phyloP scores from a whole-genome alignment of 2,329 filamentous ascomycete species.

The Onygenales sp. region DNA sequence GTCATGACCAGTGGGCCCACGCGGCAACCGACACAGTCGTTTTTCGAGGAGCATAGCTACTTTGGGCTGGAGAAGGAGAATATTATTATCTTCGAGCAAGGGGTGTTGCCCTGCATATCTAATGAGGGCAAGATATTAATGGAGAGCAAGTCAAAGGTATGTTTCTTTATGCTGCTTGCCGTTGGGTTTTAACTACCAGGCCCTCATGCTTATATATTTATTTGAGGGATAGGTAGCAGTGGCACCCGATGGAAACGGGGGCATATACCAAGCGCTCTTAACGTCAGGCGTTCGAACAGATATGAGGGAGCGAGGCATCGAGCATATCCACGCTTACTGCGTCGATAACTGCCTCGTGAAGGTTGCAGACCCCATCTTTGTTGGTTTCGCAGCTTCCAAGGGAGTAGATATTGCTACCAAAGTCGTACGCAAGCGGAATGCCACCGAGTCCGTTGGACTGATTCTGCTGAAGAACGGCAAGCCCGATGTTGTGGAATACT shows the following conservation, averaged over 20 bases:
- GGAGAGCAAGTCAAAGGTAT: constrained; percentile 72
- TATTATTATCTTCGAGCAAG: constrained; percentile 90
- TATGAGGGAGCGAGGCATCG: constrained; percentile 78
- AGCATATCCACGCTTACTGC: constrained; percentile 96
- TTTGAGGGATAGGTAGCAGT: constrained; percentile 57
- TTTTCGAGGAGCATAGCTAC: constrained; percentile 81
- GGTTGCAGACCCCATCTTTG: constrained; percentile 93
- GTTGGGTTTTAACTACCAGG: neutral
- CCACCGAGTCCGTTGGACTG: constrained; percentile 88
- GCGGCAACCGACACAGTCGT: constrained; percentile 79
- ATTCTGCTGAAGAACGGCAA: constrained; percentile 93
- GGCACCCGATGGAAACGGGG: constrained; percentile 93
- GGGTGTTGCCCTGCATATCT: constrained; percentile 90
- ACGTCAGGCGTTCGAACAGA: constrained; percentile 71
- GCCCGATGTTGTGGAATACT: constrained; percentile 97
- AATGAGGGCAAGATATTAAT: constrained; percentile 96
- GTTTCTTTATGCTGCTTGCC: constrained; percentile 7
- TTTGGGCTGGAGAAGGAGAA: constrained; percentile 83
- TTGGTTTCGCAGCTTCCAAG: constrained; percentile 82
- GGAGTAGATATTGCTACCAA: constrained; percentile 95
- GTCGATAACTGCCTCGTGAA: constrained; percentile 99
- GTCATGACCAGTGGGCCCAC: constrained; percentile 99
- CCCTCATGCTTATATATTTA: constrained; percentile 7
- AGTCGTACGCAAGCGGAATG: constrained; percentile 96
- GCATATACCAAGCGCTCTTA: constrained; percentile 86